These are phyloP conservation scores for Schwanniomyces polymorphus DNA, from an alignment of 805 yeast species.

Conservation along the genomic window DNA sequence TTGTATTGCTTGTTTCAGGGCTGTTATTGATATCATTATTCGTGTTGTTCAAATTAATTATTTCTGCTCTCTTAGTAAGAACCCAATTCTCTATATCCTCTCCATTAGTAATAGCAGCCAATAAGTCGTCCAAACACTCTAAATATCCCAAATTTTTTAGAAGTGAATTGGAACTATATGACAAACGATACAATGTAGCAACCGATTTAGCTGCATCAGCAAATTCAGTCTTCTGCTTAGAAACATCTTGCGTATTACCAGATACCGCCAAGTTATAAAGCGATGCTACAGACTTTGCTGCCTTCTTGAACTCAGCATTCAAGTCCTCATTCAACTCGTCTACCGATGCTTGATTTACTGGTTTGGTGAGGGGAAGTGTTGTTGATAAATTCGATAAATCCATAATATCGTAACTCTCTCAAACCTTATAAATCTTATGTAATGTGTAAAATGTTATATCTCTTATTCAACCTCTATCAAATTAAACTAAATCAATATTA, in stretches of 20 bases:
- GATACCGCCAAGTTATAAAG: conserved; percentile 29
- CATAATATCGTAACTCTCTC: conserved; percentile 31
- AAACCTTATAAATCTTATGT: background rate
- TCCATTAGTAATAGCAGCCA: conserved; percentile 36
- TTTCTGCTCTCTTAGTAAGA: conserved; percentile 46
- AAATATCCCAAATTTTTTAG: conserved; percentile 58
- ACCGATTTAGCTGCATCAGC: conserved; percentile 44
- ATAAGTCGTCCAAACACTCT: conserved; percentile 59
- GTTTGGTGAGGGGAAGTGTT: conserved; percentile 52
- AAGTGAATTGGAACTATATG: conserved; percentile 51
- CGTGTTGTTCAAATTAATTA: conserved; percentile 12
- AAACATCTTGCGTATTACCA: background rate
- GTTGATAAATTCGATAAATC: conserved; percentile 63
- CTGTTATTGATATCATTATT: background rate
- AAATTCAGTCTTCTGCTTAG: conserved; percentile 27
- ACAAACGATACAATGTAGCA: conserved; percentile 56
- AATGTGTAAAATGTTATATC: background rate
- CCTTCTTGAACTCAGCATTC: conserved; percentile 63
- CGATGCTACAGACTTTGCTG: conserved; percentile 71
- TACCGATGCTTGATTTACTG: conserved; percentile 48
- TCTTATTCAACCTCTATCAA: background rate
- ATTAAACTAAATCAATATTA: background rate
- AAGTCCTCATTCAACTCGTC: conserved; percentile 52
- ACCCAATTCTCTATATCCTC: conserved; percentile 57
- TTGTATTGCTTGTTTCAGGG: background rate